phyloP scores from a whole-genome alignment of 1,284 basidiomycete genomes.

The Limonomyces culmigenus region DNA sequence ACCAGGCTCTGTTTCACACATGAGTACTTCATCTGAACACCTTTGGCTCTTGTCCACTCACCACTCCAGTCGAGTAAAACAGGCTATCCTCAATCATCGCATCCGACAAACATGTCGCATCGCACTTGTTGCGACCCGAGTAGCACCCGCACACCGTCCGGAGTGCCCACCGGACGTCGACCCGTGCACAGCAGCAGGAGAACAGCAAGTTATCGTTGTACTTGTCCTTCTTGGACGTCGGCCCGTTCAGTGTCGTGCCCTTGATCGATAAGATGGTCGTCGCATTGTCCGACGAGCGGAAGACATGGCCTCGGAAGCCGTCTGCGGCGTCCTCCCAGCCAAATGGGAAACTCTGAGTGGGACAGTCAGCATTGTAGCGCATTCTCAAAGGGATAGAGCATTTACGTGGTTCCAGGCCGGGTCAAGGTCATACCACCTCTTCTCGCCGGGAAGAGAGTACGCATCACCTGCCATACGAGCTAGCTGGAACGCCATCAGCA shows the following conservation, averaged over 20 bases:
- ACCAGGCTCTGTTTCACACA: constrained; percentile 41
- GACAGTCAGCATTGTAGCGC: constrained; percentile 4
- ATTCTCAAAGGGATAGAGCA: constrained; percentile 7
- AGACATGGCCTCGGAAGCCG: constrained; percentile 88
- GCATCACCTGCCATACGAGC: constrained; percentile 89
- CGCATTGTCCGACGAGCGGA: constrained; percentile 61
- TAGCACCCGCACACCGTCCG: constrained; percentile 87
- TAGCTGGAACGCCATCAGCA: too few relatives aligned
- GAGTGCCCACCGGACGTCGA: constrained; percentile 74
- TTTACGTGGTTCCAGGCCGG: constrained; percentile 57
- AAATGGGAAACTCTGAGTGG: constrained; percentile 64
- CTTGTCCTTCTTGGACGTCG: constrained; percentile 86
- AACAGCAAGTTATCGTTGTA: constrained; percentile 94
- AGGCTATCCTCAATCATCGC: constrained; percentile 81
- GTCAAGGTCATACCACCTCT: constrained; percentile 77
- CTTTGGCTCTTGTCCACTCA: constrained; percentile 23
- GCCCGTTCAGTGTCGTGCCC: constrained; percentile 73
- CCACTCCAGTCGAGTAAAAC: constrained; percentile 76
- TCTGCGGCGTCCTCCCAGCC: constrained; percentile 76
- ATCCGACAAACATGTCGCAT: constrained; percentile 67
- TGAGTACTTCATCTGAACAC: constrained; percentile 1
- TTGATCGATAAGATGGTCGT: constrained; percentile 89
- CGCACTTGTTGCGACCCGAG: constrained; percentile 53
- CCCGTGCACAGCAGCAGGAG: constrained; percentile 93
- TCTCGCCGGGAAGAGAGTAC: constrained; percentile 52